Evolutionary conservation across 1,284 basidiomycete genomes (phyloP).

Genomic region (Leccinum pachyderme): DNA sequence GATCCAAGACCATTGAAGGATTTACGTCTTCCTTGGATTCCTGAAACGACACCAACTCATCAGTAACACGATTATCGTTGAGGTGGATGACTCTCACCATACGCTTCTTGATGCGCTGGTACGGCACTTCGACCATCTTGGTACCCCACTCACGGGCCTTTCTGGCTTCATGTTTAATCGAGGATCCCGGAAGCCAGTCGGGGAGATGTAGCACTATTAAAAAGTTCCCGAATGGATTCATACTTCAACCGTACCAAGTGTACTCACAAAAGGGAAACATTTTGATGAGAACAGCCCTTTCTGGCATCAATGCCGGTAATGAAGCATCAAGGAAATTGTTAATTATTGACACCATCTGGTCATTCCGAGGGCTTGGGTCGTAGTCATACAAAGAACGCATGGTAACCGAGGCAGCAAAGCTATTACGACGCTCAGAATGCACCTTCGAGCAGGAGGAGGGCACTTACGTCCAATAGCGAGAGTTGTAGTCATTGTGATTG

Average conservation of each 20-base stretch:
- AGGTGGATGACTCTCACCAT: conserved; percentile 6
- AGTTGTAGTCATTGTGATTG: conserved; percentile 4
- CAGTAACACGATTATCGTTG: background rate
- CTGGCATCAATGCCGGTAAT: conserved; percentile 2
- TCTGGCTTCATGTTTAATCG: conserved; percentile 15
- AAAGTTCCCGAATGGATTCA: background rate
- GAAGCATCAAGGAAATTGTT: conserved; percentile 18
- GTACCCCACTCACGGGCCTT: conserved; percentile 10
- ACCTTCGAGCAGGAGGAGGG: background rate
- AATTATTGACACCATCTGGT: conserved; percentile 20
- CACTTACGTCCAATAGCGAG: conserved; percentile 9
- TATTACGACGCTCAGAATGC: background rate
- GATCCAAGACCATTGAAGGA: conserved; percentile 22
- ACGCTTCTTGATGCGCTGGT: conserved; percentile 15
- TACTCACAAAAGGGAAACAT: conserved; percentile 26
- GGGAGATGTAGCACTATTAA: conserved; percentile 20
- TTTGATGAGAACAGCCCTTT: conserved; percentile 18
- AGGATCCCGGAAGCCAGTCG: conserved; percentile 25
- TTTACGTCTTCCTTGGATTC: conserved; percentile 6
- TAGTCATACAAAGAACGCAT: conserved; percentile 26
- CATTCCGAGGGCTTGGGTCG: conserved; percentile 22
- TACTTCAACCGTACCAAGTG: too few species aligned
- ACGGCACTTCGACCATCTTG: conserved; percentile 20
- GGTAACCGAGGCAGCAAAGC: conserved; percentile 18
- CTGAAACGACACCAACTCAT: conserved; percentile 1